Percentiles rank a stretch among this genome's conserved stretches.
These are phyloP conservation scores for Pyricularia pennisetigena DNA, from an alignment of 2,329 filamentous ascomycete genomes.

Conservation along the genomic window DNA sequence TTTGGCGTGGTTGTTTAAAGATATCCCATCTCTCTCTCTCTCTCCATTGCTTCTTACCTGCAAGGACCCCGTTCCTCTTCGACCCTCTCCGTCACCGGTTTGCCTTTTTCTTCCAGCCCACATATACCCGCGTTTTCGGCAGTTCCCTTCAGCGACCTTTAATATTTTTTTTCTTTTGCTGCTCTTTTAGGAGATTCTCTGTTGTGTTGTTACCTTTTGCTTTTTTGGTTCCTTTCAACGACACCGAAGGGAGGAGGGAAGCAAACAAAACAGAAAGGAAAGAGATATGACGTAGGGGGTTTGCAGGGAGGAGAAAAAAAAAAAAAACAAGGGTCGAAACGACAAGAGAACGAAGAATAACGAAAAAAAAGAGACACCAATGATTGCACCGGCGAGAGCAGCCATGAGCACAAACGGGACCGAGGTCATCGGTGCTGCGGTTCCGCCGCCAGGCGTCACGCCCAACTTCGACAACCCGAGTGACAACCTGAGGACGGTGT, in stretches of 20 bases:
- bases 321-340: neutral
- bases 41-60: neutral
- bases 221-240: neutral
- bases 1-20: neutral
- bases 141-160: neutral
- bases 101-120: neutral
- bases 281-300: neutral
- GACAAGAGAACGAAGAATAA: neutral
- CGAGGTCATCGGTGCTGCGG: neutral
- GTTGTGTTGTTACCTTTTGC: neutral
- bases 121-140: neutral
- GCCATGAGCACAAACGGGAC: neutral
- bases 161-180: neutral
- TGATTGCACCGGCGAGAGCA: neutral
- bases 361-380: neutral
- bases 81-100: neutral
- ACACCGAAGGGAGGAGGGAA: neutral
- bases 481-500: neutral
- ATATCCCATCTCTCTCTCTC: neutral
- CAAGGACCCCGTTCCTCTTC: neutral
- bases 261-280: neutral
- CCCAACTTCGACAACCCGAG: neutral
- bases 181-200: neutral
- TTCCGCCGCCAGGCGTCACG: neutral
- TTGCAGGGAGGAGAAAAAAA: neutral